Conservation (phyloP, 768 basidiomycete genomes). For the Fomitopsis serialis region DNA sequence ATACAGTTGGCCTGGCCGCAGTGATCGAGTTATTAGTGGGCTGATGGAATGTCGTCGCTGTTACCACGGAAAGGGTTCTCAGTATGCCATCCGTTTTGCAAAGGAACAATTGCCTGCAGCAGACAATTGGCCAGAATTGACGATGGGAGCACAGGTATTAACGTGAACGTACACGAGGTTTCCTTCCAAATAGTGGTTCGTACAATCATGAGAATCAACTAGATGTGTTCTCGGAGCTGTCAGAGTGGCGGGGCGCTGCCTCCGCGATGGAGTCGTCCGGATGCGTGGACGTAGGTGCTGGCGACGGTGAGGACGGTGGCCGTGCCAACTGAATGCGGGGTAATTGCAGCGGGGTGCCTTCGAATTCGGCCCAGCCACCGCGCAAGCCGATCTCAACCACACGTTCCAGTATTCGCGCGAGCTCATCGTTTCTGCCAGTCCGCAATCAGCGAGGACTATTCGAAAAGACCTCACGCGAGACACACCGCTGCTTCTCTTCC, state of each 20-base stretch:
- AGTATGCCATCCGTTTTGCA: too few relatives aligned
- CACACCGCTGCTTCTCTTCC: slow-evolving; percentile 42
- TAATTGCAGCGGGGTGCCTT: slow-evolving; percentile 49
- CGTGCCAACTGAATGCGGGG: slow-evolving; percentile 34
- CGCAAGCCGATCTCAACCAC: slow-evolving; percentile 64
- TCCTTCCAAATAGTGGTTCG: too few relatives aligned
- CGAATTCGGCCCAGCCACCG: slow-evolving; percentile 60
- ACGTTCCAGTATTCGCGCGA: slow-evolving; percentile 59
- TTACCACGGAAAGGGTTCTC: too few relatives aligned
- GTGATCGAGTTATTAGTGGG: too few relatives aligned
- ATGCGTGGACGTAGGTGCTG: not conserved
- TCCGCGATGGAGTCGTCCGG: not conserved
- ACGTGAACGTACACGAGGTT: too few relatives aligned
- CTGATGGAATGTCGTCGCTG: too few relatives aligned
- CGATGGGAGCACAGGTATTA: too few relatives aligned
- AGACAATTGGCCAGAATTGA: too few relatives aligned
- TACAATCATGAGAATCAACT: too few relatives aligned
- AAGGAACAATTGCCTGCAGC: too few relatives aligned
- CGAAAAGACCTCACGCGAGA: not conserved
- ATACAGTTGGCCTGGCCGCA: too few relatives aligned
- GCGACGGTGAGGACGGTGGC: not conserved
- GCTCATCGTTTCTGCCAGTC: slow-evolving; percentile 52
- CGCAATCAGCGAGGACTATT: not conserved
- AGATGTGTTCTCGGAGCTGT: not conserved
- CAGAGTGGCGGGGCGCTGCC: not conserved